These are phyloP conservation scores for Smithsoniella earleae DNA, from an alignment of 163 green algal species.

Conservation along the genomic window DNA sequence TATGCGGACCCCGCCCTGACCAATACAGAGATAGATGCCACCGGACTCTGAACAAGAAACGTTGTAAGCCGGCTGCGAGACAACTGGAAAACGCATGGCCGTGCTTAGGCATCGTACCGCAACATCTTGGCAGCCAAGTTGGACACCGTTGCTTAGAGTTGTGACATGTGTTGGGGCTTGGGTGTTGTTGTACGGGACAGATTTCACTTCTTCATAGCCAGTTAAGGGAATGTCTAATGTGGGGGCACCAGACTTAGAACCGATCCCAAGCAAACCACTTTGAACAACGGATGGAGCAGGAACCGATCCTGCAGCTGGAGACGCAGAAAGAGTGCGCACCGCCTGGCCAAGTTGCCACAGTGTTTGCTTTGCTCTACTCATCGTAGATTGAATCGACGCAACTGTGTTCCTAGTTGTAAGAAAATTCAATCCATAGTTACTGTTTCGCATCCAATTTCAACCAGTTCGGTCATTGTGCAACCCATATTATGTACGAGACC, in stretches of 20 bases:
- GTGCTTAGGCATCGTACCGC: not conserved
- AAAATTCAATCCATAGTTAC: not conserved
- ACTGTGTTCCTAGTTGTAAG: not conserved
- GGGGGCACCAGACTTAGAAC: not conserved
- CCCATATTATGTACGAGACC: too few relatives aligned
- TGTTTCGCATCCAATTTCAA: not conserved
- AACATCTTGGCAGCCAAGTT: conserved; percentile 34
- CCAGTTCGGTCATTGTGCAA: too few relatives aligned
- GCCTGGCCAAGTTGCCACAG: conserved; percentile 22
- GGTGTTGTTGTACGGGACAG: not conserved
- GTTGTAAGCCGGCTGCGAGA: not conserved
- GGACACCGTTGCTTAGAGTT: conserved; percentile 60
- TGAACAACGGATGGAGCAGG: not conserved
- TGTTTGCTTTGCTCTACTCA: conserved; percentile 20
- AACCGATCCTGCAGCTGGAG: not conserved
- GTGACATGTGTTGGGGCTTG: conserved; percentile 56
- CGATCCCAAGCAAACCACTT: not conserved
- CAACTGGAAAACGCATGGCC: not conserved
- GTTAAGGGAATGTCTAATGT: conserved; percentile 12
- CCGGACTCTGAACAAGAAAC: conserved; percentile 59
- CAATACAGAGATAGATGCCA: conserved; percentile 72
- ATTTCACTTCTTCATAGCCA: conserved; percentile 16
- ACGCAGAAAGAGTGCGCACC: conserved; percentile 13
- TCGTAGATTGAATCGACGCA: not conserved
- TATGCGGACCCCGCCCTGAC: conserved; percentile 70